Base-by-base conservation (phyloP, 73 alveolate species). In the Stentor coeruleus region DNA sequence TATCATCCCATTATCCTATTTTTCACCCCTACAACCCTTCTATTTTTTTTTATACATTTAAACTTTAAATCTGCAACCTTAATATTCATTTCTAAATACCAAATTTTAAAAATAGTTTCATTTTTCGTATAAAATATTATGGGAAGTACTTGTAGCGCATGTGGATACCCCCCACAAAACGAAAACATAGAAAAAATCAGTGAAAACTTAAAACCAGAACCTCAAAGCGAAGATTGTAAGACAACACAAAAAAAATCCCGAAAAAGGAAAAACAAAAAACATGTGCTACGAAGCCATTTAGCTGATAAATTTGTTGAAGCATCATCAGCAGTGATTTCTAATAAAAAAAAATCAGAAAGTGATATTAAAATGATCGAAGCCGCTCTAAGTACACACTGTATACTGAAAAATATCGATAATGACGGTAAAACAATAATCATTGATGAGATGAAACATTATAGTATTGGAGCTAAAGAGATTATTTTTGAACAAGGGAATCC, bases 361-460 rank as follows among this genome's bases (percentile, higher is more conserved):
- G 66, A 49, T 49, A 11, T 49, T 11, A 49, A 49, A 49, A 6
- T 49, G 20, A 49, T 49, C 6, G 20, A 49, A 20, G 20, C 6
- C 28, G 66, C 66, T 20, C 66, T 49, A 11, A 11, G 28, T 20
- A 6, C 6, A 20, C 66, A 49, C 20, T 49, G 6, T 49, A 6
- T 49, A 20, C 20, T 49, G 6, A 11, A 6, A 11, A 11, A 49
- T 20, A 6, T 49, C 20, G 28, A 6, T 11, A 20, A 49, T 11
- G 66, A 49, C 66, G 20, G 20, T 11, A 49, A 11, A 20, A 49
- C 6, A 49, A 20, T 11, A 49, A 75, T 75, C 31, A 75, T 75
- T 20, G 35, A 75, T 37, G 28, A 38, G 20, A 20, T 75, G 84
- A 75, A 75, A 40, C 58, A 36, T 75, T 75, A 75, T 38, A 75